Percentiles rank a stretch among this genome's conserved stretches.
Conservation (phyloP, 805 yeast genomes). For the Grigorovia yakushimaensis region DNA sequence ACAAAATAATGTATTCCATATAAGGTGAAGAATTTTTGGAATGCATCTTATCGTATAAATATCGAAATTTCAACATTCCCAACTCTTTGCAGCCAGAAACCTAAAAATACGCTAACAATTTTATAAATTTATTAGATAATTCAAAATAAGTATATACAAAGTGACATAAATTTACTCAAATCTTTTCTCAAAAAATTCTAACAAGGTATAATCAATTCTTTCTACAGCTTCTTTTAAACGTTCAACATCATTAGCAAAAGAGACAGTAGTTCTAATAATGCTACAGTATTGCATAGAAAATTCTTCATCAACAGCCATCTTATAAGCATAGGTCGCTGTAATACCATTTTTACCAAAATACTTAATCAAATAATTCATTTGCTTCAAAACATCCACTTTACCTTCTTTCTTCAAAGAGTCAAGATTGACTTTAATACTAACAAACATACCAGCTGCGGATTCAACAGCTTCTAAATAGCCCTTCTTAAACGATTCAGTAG, state of each 20-base stretch:
- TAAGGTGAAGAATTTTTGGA: no score
- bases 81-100: no score
- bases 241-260: slow-evolving; percentile 39
- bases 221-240: slow-evolving; percentile 42
- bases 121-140: no score
- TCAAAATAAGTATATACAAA: no score
- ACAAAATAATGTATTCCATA: no score
- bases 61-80: no score
- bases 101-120: no score
- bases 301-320: slow-evolving; percentile 41
- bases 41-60: no score
- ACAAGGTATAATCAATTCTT: slow-evolving; percentile 41
- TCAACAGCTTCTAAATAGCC: slow-evolving; percentile 37
- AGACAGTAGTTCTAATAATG: slow-evolving; percentile 51
- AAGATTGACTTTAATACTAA: slow-evolving; percentile 35
- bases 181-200: slow-evolving; percentile 24
- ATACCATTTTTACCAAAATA: slow-evolving; percentile 42
- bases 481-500: slow-evolving; percentile 33
- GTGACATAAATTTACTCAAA: not conserved
- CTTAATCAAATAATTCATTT: slow-evolving; percentile 36
- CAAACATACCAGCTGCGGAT: slow-evolving; percentile 59
- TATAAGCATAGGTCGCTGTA: slow-evolving; percentile 45
- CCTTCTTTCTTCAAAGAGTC: slow-evolving; percentile 12
- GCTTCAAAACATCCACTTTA: slow-evolving; percentile 11
- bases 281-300: slow-evolving; percentile 35